Conservation (phyloP, 352 stramenopile species). For the Peronospora farinosa region DNA sequence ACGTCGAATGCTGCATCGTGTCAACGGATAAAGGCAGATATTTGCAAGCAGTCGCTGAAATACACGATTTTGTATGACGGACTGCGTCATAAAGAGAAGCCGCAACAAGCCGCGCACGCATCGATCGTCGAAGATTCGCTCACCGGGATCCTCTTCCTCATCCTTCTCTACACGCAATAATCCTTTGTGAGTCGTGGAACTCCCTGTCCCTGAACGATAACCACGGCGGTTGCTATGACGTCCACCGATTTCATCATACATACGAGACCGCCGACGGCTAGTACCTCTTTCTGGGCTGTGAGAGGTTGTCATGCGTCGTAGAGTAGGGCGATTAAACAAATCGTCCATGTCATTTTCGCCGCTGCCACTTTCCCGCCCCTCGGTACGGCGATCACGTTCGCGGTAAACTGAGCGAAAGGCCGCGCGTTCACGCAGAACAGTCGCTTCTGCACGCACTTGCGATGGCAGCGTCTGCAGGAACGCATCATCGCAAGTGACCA, state of each 20-base stretch:
- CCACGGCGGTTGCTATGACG: constrained; percentile 36
- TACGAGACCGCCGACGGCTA: constrained; percentile 36
- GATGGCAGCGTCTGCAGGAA: constrained; percentile 93
- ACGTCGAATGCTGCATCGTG: constrained; percentile 46
- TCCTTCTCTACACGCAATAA: constrained; percentile 70
- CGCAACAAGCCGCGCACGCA: constrained; percentile 63
- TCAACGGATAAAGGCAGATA: constrained; percentile 74
- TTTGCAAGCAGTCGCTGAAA: constrained; percentile 76
- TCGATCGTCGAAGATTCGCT: constrained; percentile 63
- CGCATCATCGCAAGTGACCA: constrained; percentile 92
- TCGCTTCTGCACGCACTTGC: constrained; percentile 92
- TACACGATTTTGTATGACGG: constrained; percentile 74
- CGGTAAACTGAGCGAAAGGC: constrained; percentile 69
- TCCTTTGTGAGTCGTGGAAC: constrained; percentile 31
- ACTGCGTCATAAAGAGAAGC: constrained; percentile 77
- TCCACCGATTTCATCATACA: constrained; percentile 40
- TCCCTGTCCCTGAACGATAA: constrained; percentile 20
- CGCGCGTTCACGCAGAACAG: constrained; percentile 91
- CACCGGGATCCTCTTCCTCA: constrained; percentile 52
- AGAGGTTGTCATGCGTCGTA: constrained; percentile 77
- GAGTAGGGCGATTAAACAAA: constrained; percentile 64
- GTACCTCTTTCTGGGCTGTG: constrained; percentile 46
- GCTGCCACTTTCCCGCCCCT: constrained; percentile 27
- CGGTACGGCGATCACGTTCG: constrained; percentile 27
- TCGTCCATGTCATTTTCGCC: constrained; percentile 51